Evolutionary conservation across 2,329 filamentous ascomycete species (phyloP), one percentile per base, ranked within the genome.

Genomic region (Diplodia intermedia): DNA sequence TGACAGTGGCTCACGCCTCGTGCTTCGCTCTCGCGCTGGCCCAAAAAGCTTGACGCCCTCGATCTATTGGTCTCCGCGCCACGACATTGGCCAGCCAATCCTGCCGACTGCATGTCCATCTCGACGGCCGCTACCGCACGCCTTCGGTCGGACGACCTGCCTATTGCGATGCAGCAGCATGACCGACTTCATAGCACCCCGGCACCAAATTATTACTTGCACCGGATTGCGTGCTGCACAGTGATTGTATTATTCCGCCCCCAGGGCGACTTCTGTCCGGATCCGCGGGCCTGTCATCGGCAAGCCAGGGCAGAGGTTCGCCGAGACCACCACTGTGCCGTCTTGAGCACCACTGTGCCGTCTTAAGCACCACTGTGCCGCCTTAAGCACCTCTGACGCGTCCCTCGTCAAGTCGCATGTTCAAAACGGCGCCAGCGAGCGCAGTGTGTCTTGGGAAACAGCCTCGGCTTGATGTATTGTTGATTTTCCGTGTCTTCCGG

Each of bases 161-260:
- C 60, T 52, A 18, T 53, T 63, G 60, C 60, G 60, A 63, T n/a
- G 47, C 47, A 52, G 38, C 47, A 52, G 36, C 43, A 26, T 52
- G 26, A n/a, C 31, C 18, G 60, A 18, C 29, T n/a, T 7, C 36
- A 26, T 40, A 33, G 26, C 31, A 63, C 6, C 60, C 60, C 43
- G 26, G 40, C 47, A n/a, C 60, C n/a, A 40, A 63, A 36, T 63
- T 20, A 36, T 63, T 20, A 63, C 36, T 36, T 63, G n/a, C 47
- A 52, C 60, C 60, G 23, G 36, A 50, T 62, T 62, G 57, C 57
- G 57, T 62, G 57, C 57, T 62, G 57, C 26, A n/a, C 55, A 23
- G 20, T 49, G 33, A 18, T 26, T 50, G 26, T 31, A 29, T 43
- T 26, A 9, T 38, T 12, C 15, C 2, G n/a, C 23, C 2, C 36